Evolutionary conservation across 192 early-diverging fungal species (phyloP), one percentile per base, ranked within the genome.

Genomic region (Pilobolus umbonatus): DNA sequence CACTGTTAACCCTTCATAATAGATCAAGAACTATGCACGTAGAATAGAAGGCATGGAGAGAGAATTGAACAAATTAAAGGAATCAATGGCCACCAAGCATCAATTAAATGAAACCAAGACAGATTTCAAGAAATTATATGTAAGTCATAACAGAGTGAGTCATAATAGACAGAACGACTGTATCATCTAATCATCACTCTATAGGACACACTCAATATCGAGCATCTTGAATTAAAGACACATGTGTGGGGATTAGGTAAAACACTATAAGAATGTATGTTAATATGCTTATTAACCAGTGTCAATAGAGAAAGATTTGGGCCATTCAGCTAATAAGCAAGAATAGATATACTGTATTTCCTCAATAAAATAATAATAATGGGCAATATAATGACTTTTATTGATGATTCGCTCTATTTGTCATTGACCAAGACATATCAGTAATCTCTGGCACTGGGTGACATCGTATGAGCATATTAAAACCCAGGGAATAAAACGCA

Each of bases 181-280:
- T 46, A 14, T 50, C 44, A 68, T 46, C 26, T 30, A 44, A 51
- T 38, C 9, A 24, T 32, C 11, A 22, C 21, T 22, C 14, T 5
- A 39, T 54, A 86, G 83, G 92, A 94, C 62, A 72, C 77, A 31
- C 76, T 92, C 40, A 81, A 87, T 52, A 80, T 89, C 62, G 87
- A 88, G 42, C 88, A 90, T 53, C 74, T 95, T 32, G 91, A 93
- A 67, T 77, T 91, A 55, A 92, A 92, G 66, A 84, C 87, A 0
- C 82, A 87, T 49, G 83, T 95, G 17, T 91, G 87, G 88, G 88
- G 84, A n/a, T 56, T 88, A 26, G 79, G 70, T 72, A 63, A 61
- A 25, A n/a, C 22, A 56, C 0, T 35, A 17, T 22, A n/a, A n/a
- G n/a, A n/a, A n/a, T n/a, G n/a, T n/a, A n/a, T n/a, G n/a, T n/a